Base-by-base conservation (phyloP, 2,329 filamentous ascomycete species). In the Sporothrix variecibatus region DNA sequence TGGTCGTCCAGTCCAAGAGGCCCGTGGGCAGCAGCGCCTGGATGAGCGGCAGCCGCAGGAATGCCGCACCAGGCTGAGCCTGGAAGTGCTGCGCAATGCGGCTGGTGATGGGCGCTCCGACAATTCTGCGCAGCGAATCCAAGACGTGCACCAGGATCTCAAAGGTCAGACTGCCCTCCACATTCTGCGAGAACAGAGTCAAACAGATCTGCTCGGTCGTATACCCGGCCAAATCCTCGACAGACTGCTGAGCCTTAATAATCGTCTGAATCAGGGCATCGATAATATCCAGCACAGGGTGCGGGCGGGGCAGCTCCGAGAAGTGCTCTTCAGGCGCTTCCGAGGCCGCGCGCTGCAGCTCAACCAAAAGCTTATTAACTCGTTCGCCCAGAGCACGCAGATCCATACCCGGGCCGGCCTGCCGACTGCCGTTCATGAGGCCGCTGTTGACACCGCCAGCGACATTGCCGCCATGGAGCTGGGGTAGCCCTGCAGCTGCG, bases 131-230 rank as follows among this genome's bases (percentile, higher is more conserved):
- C 11, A 91, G 81, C 2, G 87, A 87, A 77, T 90, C 87, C 20
- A 92, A 83, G 1, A 91, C 87, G 75, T 91, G 88, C 1, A 91
- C 88, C 26, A 91, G 82, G 75, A 87, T 89, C 80, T 92, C 90
- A 8, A 91, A 81, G 7, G 88, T 85, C 23, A 92, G 81, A 73
- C 85, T 88, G 77, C 87, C 86, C 65, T 88, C 88, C 1, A 68
- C 40, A 20, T 64, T 12, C 8, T 85, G 84, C 73, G 85, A 85
- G 79, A 91, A 90, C 17, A 92, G 84, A 12, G 88, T 81, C 23
- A 84, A 82, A 72, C 86, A 87, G 65, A 92, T 89, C 76, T 89
- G 87, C 76, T 90, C 88, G 1, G 89, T 88, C 17, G 89, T 87
- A 74, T 86, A 89, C 2, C 88, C 84, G 49, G 87, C 86, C 75